Conservation (phyloP, 305 asterid species). For the Fraxinus floribunda region DNA sequence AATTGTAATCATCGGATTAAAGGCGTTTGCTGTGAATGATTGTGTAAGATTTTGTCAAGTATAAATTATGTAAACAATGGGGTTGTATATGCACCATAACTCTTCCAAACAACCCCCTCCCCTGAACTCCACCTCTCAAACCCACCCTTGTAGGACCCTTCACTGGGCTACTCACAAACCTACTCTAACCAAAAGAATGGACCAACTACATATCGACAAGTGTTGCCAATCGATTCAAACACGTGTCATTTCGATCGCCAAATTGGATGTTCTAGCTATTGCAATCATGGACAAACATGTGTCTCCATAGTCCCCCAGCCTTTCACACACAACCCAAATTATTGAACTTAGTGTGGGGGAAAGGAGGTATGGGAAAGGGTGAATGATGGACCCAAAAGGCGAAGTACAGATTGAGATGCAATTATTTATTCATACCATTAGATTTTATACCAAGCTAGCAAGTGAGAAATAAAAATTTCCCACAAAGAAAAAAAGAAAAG, state of each 20-base stretch:
- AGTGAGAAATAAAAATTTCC: neutral
- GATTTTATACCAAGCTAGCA: constrained; percentile 30
- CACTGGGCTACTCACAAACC: constrained; percentile 11
- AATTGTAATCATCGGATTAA: too few species aligned
- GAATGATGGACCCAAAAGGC: constrained; percentile 53
- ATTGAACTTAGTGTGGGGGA: constrained; percentile 32
- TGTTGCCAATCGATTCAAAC: constrained; percentile 19
- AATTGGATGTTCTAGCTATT: constrained; percentile 24
- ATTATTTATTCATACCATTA: constrained; percentile 43
- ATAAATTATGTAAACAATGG: too few species aligned
- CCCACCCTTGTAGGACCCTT: constrained; percentile 1
- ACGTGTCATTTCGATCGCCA: constrained; percentile 10
- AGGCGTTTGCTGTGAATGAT: too few species aligned
- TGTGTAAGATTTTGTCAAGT: too few species aligned
- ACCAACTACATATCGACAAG: constrained; percentile 15
- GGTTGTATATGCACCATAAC: too few species aligned
- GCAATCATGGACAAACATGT: constrained; percentile 44
- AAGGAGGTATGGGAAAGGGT: constrained; percentile 24
- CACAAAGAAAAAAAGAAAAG: constrained; percentile 7
- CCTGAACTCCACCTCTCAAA: neutral
- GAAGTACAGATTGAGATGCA: constrained; percentile 48
- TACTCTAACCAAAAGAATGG: constrained; percentile 21
- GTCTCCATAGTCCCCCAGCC: constrained; percentile 36
- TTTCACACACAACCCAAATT: constrained; percentile 40
- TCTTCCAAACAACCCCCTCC: too few species aligned